Base-by-base conservation (phyloP, 1,284 basidiomycete genomes). In the Gymnopus androsaceus region DNA sequence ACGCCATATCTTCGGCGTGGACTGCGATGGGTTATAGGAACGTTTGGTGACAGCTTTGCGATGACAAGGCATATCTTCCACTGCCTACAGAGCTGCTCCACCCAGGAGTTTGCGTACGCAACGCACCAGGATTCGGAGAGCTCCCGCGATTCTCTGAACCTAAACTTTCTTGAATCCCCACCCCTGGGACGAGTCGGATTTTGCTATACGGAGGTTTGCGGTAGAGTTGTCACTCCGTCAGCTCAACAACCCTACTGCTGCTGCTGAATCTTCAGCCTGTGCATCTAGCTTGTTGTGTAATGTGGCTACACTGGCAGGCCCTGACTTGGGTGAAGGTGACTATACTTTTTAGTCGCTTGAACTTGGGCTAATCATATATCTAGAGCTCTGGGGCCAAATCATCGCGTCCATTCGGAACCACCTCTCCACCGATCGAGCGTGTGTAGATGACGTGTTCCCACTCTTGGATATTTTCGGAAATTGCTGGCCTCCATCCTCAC, bases 21-120 rank as follows among this genome's bases (percentile, higher is more conserved):
- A 8, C 9, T 57, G 30, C 21, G 25, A n/a, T 57, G 55, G 55
- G 38, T 57, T n/a, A 34, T 40, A 19, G 38, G n/a, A 15, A 41
- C 42, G 3, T 45, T 52, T 15, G 55, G 55, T n/a, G 50, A 57
- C 23, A 54, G 52, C n/a, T 21, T 54, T 23, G 30, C 23, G 14
- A 54, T 54, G 52, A 28, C 33, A 4, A 46, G 33, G 15, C 52
- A 54, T 23, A 44, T 54, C 33, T 54, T 46, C 33, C 52, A 54
- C 34, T 54, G 52, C n/a, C 21, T 52, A 8, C 51, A 52, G 31
- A 42, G 28, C 28, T 52, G 51, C n/a, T 40, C 38, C 4, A 21
- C 31, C 9, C 12, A 30, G 23, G 51, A 42, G 8, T 30, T 30
- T 25, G 51, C 51, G 12, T 52, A 42, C 28, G 51, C 51, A 17